Base-by-base conservation (phyloP, 805 yeast species). In the Saturnispora besseyi region DNA sequence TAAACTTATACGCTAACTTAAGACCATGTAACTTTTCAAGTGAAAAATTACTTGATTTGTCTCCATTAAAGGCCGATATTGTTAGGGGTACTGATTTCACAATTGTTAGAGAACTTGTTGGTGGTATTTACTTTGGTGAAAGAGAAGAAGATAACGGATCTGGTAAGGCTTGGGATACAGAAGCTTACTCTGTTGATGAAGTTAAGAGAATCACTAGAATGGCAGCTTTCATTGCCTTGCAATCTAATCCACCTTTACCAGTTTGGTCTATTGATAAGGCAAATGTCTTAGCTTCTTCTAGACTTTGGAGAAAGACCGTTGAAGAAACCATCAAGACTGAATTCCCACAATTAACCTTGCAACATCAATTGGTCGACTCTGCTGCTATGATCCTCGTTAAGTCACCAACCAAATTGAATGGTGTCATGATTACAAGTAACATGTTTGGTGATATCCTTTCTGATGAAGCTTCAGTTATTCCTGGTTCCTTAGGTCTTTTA, bases 361-460 rank as follows among this genome's bases (percentile, higher is more conserved):
- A 91, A 67, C 96, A 93, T 71, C 99, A 93, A 74, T 78, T 93
- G 68, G 91, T 93, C 61, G 99, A 93, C 70, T 90, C 98, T 12
- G 99, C 99, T 48, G 98, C 99, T 46, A 93, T 93, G 99, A 91
- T 91, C 63, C 73, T 93, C 59, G 86, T 93, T 60, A 89, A 93
- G 71, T 81, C 78, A 54, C 99, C 99, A 61, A 84, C 90, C 41
- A 82, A 82, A 59, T 78, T 93, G 64, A 93, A 93, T 66, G 99
- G 99, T 70, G 77, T 93, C 46, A 81, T 93, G 46, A 80, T 93
- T 64, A 91, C 98, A 42, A 82, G 85, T 61, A 93, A 93, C 73
- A 91, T 93, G 96, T 93, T 93, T 67, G 99, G 99, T 63, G 99
- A 93, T 68, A 93, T 93, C 67, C 87, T 93, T 61, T 86, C 96